Evolutionary conservation across 2,329 filamentous ascomycete genomes (phyloP).

Genomic region (Chrysoporthe puriensis): DNA sequence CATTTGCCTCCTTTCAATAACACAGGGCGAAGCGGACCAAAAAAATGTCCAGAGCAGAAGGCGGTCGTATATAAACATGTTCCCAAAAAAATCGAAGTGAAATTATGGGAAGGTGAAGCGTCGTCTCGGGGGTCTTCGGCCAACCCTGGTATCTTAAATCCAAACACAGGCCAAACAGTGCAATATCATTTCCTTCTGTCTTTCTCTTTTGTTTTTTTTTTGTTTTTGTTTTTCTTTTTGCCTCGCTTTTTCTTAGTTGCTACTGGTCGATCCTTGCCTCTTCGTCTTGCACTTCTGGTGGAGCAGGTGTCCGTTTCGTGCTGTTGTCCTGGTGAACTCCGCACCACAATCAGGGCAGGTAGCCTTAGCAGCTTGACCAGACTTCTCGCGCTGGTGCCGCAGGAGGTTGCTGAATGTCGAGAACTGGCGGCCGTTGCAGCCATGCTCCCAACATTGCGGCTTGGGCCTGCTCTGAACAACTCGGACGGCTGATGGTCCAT

Average conservation of each 20-base stretch:
- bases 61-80: constrained; percentile 11
- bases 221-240: neutral
- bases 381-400: constrained; percentile 92
- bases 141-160: constrained; percentile 27
- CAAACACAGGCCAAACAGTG: constrained; percentile 22
- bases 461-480: constrained; percentile 82
- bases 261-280: constrained; percentile 56
- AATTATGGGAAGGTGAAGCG: constrained; percentile 23
- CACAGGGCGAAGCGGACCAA: constrained; percentile 6
- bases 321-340: constrained; percentile 87
- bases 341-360: constrained; percentile 89
- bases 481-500: constrained; percentile 57
- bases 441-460: constrained; percentile 96
- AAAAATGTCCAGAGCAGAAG: constrained; percentile 2
- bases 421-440: constrained; percentile 93
- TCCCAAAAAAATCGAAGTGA: constrained; percentile 12
- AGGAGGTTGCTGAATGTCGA: constrained; percentile 95
- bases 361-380: constrained; percentile 85
- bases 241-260: constrained; percentile 23
- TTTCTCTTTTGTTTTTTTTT: constrained; percentile 1
- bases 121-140: constrained; percentile 15
- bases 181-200: constrained; percentile 9
- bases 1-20: neutral
- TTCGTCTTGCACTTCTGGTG: constrained; percentile 85
- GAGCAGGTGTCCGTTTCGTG: constrained; percentile 80